Evolutionary conservation across 2,329 filamentous ascomycete species (phyloP), one percentile per base, ranked within the genome.

Genomic region (Cladosporium velox): DNA sequence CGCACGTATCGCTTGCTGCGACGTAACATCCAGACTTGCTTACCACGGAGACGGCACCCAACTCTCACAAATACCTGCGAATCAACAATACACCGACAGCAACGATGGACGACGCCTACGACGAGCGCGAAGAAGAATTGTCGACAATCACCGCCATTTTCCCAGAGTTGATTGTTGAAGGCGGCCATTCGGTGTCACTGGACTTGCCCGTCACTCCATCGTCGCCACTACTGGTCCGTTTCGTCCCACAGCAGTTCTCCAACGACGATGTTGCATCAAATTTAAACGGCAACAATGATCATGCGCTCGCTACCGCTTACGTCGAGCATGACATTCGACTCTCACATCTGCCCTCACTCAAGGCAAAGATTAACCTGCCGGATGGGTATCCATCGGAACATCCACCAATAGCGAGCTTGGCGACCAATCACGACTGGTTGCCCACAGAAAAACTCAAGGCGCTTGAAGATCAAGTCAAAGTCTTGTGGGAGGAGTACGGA

Each of bases 401-500:
- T 24, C 79, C 86, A 38, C 87, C 87, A 2, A 70, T 74, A 1
- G 78, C 88, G 61, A 74, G 78, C 15, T 73, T 88, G 11, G 79
- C 76, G 4, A 83, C 84, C 1, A 72, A 79, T 28, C 81, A 83
- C 18, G 76, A 79, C 62, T 89, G 87, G 87, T 72, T 89, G 24
- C 81, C 85, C 2, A 67, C 74, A 4, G 69, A 75, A 18, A 80
- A 78, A n/a, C 68, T 85, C 41, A 69, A 77, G 28, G 76, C 78
- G 65, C 77, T 89, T 10, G 73, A 79, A 65, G 73, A 77, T 10
- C 83, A 86, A 67, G 84, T 81, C 2, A 72, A 73, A 24, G 78
- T 75, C 24, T 72, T 88, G 5, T 90, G 87, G 87, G 84, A 87
- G 69, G 87, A 89, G 69, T 84, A 84, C 66, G 86, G 86, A 7